phyloP scores from a whole-genome alignment of 2,329 filamentous ascomycete species.

The Ophiostoma australiae region DNA sequence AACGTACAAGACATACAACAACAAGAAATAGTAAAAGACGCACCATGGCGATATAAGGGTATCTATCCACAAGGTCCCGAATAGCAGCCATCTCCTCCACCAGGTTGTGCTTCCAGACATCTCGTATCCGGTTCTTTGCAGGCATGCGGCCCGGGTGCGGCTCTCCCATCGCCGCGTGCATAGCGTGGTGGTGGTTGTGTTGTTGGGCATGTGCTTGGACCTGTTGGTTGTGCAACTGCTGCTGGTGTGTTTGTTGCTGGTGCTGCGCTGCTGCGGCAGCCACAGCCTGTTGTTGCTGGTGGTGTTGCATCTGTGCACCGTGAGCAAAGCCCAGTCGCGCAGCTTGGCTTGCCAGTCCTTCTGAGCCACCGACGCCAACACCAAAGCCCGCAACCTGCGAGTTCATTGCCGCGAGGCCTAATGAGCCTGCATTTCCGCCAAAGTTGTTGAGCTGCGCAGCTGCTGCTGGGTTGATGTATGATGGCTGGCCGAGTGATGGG shows the following conservation, averaged over 20 bases:
- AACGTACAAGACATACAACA: background rate
- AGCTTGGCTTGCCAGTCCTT: conserved; percentile 78
- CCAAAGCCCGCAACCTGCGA: conserved; percentile 47
- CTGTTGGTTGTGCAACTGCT: conserved; percentile 44
- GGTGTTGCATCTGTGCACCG: conserved; percentile 54
- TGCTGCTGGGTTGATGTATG: conserved; percentile 57
- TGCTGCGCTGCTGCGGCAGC: conserved; percentile 47
- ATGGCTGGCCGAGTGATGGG: conserved; percentile 59
- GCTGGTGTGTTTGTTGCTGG: conserved; percentile 41
- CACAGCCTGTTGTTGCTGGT: conserved; percentile 57
- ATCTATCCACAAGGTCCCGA: conserved; percentile 78
- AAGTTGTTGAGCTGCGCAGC: conserved; percentile 59
- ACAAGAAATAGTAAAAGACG: conserved; percentile 34
- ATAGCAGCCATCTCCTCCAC: conserved; percentile 84
- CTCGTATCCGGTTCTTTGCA: conserved; percentile 77
- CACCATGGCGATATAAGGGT: conserved; percentile 97
- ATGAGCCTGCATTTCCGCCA: conserved; percentile 52
- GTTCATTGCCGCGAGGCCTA: conserved; percentile 39
- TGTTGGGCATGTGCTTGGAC: conserved; percentile 38
- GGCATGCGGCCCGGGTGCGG: conserved; percentile 52
- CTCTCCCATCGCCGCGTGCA: conserved; percentile 38
- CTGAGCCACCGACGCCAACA: conserved; percentile 57
- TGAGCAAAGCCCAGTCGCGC: conserved; percentile 83
- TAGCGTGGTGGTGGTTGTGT: conserved; percentile 41
- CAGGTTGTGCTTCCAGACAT: conserved; percentile 92